Conservation (phyloP, 2,329 filamentous ascomycete species). For the Parasarocladium wereldwijsianum region DNA sequence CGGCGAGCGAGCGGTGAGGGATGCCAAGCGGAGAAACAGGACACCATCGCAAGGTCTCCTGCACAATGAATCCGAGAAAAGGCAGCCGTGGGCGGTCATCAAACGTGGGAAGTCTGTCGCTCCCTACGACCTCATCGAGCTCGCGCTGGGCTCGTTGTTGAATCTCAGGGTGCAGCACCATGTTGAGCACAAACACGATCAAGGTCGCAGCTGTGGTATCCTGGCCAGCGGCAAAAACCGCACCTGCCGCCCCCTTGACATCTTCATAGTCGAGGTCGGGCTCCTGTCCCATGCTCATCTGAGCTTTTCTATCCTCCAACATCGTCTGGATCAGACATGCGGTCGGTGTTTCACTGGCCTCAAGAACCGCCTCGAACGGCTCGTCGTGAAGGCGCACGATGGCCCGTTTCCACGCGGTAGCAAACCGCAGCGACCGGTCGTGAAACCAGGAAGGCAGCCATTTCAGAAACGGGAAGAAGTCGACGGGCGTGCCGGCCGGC, state of each 20-base stretch:
- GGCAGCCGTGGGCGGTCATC: slow-evolving; percentile 26
- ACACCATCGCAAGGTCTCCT: slow-evolving; percentile 29
- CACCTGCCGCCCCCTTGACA: slow-evolving; percentile 32
- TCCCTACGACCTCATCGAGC: slow-evolving; percentile 31
- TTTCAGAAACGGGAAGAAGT: slow-evolving; percentile 30
- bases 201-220: slow-evolving; percentile 29
- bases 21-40: slow-evolving; percentile 34
- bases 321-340: slow-evolving; percentile 13
- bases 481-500: slow-evolving; percentile 23
- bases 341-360: slow-evolving; percentile 9
- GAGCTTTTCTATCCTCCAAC: slow-evolving; percentile 11
- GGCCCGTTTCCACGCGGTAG: slow-evolving; percentile 14
- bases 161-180: slow-evolving; percentile 25
- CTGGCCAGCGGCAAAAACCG: slow-evolving; percentile 31
- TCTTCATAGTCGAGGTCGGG: slow-evolving; percentile 24
- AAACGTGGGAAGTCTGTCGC: slow-evolving; percentile 27
- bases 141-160: slow-evolving; percentile 30
- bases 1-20: slow-evolving; percentile 36
- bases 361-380: slow-evolving; percentile 23
- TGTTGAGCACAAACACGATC: slow-evolving; percentile 28
- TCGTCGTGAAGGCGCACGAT: slow-evolving; percentile 27
- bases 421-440: slow-evolving; percentile 15
- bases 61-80: slow-evolving; percentile 29
- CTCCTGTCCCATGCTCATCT: slow-evolving; percentile 12
- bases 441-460: slow-evolving; percentile 23